Evolutionary conservation across 1,284 basidiomycete genomes (phyloP).

Genomic region (Spongiforma sp.): DNA sequence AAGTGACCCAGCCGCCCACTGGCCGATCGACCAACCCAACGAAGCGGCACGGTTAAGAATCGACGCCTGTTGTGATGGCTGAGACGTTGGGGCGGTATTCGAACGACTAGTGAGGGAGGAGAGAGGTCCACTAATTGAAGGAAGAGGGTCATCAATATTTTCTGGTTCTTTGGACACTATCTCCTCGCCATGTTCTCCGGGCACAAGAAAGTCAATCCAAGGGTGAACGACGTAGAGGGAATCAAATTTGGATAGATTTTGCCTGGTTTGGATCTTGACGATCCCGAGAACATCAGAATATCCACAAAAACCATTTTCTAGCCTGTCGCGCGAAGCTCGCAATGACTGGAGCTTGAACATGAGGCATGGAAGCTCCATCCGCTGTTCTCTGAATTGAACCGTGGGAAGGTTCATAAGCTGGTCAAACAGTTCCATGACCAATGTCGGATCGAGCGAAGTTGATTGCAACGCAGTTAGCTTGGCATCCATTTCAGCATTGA

Average conservation of each 20-base stretch:
- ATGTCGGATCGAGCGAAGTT: not conserved
- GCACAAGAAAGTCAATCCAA: not conserved
- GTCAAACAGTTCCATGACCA: not conserved
- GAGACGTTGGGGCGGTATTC: no score
- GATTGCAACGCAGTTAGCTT: not conserved
- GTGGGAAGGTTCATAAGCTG: not conserved
- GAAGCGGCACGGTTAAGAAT: no score
- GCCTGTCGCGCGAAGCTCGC: not conserved
- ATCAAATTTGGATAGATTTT: not conserved
- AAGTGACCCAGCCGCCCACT: no score
- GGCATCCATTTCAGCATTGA: not conserved
- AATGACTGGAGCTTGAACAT: not conserved
- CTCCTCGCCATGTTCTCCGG: not conserved
- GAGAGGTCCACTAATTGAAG: no score
- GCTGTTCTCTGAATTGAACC: not conserved
- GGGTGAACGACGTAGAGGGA: not conserved
- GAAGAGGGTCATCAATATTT: not conserved
- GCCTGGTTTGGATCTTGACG: not conserved
- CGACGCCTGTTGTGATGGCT: no score
- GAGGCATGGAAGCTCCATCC: not conserved
- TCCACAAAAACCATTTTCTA: not conserved
- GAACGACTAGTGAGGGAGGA: no score
- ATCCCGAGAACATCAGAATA: not conserved
- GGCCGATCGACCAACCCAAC: no score
- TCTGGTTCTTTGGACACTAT: not conserved